Conservation (phyloP, 495 filamentous ascomycete genomes). For the Xylaria flabelliformis region DNA sequence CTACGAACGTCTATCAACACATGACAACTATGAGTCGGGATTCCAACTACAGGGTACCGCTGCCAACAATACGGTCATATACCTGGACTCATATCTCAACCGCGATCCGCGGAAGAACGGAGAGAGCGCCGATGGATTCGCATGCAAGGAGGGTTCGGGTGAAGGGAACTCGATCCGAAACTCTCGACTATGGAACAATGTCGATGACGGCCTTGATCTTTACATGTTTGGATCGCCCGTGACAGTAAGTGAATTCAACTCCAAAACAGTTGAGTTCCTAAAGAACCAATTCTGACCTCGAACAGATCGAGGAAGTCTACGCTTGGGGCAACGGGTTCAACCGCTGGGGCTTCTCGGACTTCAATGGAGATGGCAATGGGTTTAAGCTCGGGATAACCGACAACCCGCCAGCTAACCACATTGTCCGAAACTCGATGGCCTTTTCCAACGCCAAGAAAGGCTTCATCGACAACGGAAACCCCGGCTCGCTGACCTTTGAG, state of each 20-base stretch:
- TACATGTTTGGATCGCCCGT: conserved; percentile 40
- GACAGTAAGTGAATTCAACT: neutral
- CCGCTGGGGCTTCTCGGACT: conserved; percentile 40
- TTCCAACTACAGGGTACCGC: conserved; percentile 41
- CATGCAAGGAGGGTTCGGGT: conserved; percentile 38
- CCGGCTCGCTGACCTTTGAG: conserved; percentile 33
- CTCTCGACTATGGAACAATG: conserved; percentile 41
- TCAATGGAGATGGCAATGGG: conserved; percentile 41
- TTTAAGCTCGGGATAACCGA: conserved; percentile 42
- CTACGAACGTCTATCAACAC: conserved; percentile 38
- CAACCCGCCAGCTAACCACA: conserved; percentile 37
- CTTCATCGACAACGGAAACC: conserved; percentile 40
- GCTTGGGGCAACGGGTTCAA: conserved; percentile 44
- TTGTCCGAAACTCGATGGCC: conserved; percentile 39
- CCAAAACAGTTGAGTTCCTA: neutral
- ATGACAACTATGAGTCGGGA: conserved; percentile 43
- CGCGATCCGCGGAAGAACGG: conserved; percentile 44
- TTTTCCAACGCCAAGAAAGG: conserved; percentile 38
- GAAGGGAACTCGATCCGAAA: conserved; percentile 37
- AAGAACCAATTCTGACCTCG: neutral
- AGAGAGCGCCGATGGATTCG: conserved; percentile 41
- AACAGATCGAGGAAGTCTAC: conserved; percentile 37
- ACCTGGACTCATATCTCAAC: conserved; percentile 41
- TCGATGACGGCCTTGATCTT: conserved; percentile 42
- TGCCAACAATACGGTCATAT: conserved; percentile 36